Base-by-base conservation (phyloP, 1,284 basidiomycete genomes). In the Thelephora terrestris region DNA sequence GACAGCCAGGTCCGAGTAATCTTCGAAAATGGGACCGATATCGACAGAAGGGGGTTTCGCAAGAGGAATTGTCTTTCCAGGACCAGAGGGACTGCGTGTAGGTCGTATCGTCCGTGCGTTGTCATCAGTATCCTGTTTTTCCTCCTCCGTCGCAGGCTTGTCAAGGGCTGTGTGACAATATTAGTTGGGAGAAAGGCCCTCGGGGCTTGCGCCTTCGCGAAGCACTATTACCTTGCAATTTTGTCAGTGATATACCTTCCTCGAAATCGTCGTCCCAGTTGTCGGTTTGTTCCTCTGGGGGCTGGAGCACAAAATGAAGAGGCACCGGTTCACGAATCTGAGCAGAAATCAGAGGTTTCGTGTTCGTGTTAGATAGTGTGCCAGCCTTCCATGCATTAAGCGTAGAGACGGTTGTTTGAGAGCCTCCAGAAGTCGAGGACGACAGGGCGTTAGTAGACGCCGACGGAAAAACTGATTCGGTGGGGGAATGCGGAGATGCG, bases 251-350 rank as follows among this genome's bases (percentile, higher is more conserved):
- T 24, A 94, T 92, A 2, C 86, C 92, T 52, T 91, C 91, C 58
- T 93, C 92, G 59, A 98, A 99, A 62, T 99, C 95, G 56, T 92
- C 89, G 61, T 99, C 95, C 93, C 95, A 98, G 53, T 93, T 94
- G 62, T 95, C 91, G 9, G 81, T 91, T 59, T 91, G 84, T 54
- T 86, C 87, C 63, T 88, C 87, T 5, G 82, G 84, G 35, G 76
- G 71, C 52, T 79, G 80, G 25, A 85, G 64, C 17, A 73, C 57
- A 48, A 63, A 64, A 2, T 64, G 65, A 52, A 65, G 59, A 17
- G 66, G 65, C 7, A 67, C 47, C 2, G 61, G 54, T 47, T 63
- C 62, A 36, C 62, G 58, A 9, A 63, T 60, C 38, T 62, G 60
- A 1, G 57, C 56, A 32, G 29, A 32, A 14, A 32, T 32, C 16